These are phyloP conservation scores for Hypoxylon sp. DNA, from an alignment of 2,329 filamentous ascomycete genomes.

Conservation along the genomic window DNA sequence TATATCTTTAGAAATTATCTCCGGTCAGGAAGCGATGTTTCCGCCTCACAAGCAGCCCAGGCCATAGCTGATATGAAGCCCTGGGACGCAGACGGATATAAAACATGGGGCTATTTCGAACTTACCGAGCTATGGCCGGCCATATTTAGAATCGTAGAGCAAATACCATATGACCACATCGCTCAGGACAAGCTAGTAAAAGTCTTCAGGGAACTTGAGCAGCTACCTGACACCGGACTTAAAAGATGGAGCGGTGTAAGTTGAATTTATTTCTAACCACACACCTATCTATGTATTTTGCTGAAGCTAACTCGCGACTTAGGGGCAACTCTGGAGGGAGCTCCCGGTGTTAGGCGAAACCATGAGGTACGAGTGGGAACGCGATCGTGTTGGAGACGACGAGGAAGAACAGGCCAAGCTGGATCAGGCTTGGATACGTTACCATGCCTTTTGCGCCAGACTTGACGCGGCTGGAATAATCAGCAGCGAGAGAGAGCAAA, in stretches of 20 bases:
- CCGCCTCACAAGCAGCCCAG: conserved; percentile 38
- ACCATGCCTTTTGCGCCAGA: conserved; percentile 52
- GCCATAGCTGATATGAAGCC: conserved; percentile 38
- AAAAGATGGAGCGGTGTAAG: conserved; percentile 49
- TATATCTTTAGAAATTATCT: conserved; percentile 47
- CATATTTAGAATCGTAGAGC: conserved; percentile 47
- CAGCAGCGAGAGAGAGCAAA: conserved; percentile 36
- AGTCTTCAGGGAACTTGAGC: conserved; percentile 49
- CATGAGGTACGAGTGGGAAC: conserved; percentile 47
- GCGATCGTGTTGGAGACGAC: conserved; percentile 24
- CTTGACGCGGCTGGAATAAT: conserved; percentile 48
- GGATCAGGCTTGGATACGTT: conserved; percentile 42
- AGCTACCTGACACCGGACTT: conserved; percentile 48
- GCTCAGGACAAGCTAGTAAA: conserved; percentile 51
- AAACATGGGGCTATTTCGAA: conserved; percentile 43
- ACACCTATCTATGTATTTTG: background rate
- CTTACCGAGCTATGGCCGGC: conserved; percentile 48
- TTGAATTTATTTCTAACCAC: background rate
- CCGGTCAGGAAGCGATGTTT: conserved; percentile 19
- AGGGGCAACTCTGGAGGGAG: conserved; percentile 49
- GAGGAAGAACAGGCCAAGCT: conserved; percentile 35
- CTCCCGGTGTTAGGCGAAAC: conserved; percentile 49
- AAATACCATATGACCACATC: conserved; percentile 48
- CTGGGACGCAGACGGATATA: conserved; percentile 2
- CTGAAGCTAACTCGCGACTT: conserved; percentile 14